Conservation (phyloP, 2,329 filamentous ascomycete genomes). For the Lachnellula occidentalis region DNA sequence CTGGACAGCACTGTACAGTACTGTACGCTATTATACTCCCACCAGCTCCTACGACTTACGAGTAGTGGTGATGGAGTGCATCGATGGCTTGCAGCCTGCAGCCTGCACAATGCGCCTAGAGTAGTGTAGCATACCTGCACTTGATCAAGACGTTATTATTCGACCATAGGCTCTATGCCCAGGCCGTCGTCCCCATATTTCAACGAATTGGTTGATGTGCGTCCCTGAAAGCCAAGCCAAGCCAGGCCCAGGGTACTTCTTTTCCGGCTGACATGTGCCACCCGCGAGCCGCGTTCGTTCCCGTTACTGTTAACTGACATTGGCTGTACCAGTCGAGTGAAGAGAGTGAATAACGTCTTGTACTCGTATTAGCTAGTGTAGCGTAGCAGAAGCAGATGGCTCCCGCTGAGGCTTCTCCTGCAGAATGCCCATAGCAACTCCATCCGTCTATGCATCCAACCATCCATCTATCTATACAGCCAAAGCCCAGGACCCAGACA, state of each 20-base stretch:
- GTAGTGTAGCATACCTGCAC: no score
- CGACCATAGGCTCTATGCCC: not conserved
- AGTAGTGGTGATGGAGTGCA: not conserved
- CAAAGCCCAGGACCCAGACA: not conserved
- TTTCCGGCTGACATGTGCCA: not conserved
- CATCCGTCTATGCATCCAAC: not conserved
- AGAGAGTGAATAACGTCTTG: not conserved
- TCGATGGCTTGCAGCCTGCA: not conserved
- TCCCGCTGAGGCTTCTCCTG: no score
- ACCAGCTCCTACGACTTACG: no score
- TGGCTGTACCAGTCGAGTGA: not conserved
- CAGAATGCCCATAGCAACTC: no score
- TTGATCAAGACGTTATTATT: not conserved
- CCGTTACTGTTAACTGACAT: not conserved
- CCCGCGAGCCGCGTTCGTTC: not conserved
- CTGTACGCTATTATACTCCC: no score
- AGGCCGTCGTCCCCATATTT: slow-evolving; percentile 7
- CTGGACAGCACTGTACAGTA: not conserved
- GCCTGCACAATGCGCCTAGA: no score
- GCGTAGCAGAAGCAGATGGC: no score
- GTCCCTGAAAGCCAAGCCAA: slow-evolving; percentile 20
- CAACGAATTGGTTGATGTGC: slow-evolving; percentile 15
- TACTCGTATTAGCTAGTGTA: no score
- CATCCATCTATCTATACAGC: not conserved
- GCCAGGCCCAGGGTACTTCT: slow-evolving; percentile 6